Evolutionary conservation across 768 basidiomycete genomes (phyloP).

Genomic region (Mycena pura): DNA sequence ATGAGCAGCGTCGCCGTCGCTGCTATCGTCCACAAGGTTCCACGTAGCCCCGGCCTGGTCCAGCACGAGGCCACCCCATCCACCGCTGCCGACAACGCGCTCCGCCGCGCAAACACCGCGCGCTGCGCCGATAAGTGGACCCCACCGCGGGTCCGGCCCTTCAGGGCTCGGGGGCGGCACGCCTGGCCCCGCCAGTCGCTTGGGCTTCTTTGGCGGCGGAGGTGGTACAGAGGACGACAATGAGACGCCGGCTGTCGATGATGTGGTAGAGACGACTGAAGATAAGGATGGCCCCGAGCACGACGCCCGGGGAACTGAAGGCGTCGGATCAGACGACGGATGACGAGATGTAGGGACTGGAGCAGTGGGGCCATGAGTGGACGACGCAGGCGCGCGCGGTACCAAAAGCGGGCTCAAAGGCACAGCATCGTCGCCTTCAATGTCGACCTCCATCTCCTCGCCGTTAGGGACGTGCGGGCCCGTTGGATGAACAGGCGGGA

Average conservation of each 20-base stretch:
- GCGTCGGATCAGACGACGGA: not conserved
- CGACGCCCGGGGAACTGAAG: not conserved
- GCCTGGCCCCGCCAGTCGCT: conserved; percentile 19
- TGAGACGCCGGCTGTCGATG: too few species aligned
- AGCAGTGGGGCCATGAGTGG: not conserved
- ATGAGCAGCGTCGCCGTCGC: not conserved
- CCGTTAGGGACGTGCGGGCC: not conserved
- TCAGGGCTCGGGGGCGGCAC: conserved; percentile 21
- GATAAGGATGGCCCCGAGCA: too few species aligned
- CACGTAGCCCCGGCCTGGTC: not conserved
- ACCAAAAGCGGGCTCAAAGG: not conserved
- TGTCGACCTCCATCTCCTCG: conserved; percentile 21
- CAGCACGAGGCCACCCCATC: conserved; percentile 13
- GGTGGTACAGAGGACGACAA: not conserved
- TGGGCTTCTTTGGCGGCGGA: conserved; percentile 3
- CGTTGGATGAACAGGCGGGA: conserved; percentile 12
- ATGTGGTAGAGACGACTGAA: too few species aligned
- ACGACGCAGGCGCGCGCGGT: not conserved
- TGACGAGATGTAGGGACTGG: not conserved
- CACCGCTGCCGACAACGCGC: conserved; percentile 5
- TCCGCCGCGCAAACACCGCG: conserved; percentile 14
- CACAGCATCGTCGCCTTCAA: conserved; percentile 6
- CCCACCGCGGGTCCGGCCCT: conserved; percentile 3
- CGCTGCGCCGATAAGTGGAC: conserved; percentile 18
- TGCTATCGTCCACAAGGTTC: too few species aligned